Percentiles rank a stretch among this genome's conserved stretches.
phyloP scores from a whole-genome alignment of 177 flowering plant genomes.

The Tripterygium wilfordii region DNA sequence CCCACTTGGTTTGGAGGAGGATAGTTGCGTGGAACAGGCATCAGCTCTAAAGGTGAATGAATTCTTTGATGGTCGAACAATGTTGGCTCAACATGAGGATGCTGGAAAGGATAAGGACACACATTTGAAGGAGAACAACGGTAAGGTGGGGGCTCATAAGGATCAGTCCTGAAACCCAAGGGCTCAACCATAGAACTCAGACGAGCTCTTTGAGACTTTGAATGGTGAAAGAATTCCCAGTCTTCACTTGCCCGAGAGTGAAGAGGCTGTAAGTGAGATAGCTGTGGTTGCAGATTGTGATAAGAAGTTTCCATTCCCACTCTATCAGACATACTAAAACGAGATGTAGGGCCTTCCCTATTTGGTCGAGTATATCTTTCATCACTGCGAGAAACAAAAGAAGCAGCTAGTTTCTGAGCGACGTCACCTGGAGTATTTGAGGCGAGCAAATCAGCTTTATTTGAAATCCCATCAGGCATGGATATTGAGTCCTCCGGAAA shows the following conservation, averaged over 20 bases:
- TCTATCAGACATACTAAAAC: too few relatives aligned
- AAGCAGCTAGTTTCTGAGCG: slow-evolving; percentile 1
- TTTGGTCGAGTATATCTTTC: neutral
- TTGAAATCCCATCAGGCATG: neutral
- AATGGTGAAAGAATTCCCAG: neutral
- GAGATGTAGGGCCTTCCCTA: slow-evolving; percentile 1
- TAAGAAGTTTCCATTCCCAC: slow-evolving; percentile 1
- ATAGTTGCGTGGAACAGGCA: neutral
- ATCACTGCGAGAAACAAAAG: neutral
- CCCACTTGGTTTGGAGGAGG: neutral
- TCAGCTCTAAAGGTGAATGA: neutral
- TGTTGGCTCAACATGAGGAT: neutral
- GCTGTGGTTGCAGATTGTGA: neutral
- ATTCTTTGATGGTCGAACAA: slow-evolving; percentile 2
- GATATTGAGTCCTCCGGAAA: neutral
- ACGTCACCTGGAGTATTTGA: neutral
- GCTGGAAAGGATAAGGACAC: neutral
- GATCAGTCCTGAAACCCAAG: neutral
- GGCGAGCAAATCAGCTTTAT: slow-evolving; percentile 3
- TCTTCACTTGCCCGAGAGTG: neutral
- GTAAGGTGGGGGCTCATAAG: neutral
- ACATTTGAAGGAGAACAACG: neutral
- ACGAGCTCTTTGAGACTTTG: neutral
- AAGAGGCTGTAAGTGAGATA: slow-evolving; percentile 1
- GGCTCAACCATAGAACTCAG: neutral